Conservation (phyloP, 768 basidiomycete species). For the Pseudohyphozyma bogoriensis region DNA sequence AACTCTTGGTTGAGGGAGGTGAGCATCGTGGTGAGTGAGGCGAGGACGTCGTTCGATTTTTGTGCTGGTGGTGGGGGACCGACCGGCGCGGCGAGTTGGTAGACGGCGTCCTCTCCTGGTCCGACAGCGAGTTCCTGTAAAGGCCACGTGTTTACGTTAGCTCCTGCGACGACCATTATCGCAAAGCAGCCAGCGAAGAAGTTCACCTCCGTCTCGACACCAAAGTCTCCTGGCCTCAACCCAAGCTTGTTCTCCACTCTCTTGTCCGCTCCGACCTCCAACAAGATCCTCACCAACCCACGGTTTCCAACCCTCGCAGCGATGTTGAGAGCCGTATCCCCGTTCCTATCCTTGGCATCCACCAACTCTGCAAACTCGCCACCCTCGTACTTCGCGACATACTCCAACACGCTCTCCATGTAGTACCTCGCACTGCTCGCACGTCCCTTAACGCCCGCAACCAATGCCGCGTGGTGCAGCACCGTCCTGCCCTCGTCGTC, state of each 20-base stretch:
- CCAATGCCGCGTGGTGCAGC: constrained; percentile 78
- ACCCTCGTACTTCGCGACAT: constrained; percentile 59
- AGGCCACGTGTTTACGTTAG: constrained; percentile 32
- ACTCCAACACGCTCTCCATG: constrained; percentile 66
- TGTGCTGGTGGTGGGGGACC: constrained; percentile 47
- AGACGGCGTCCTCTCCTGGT: constrained; percentile 59
- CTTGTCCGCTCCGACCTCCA: constrained; percentile 89
- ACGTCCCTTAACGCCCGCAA: constrained; percentile 85
- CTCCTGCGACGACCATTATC: too few relatives aligned
- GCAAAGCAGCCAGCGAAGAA: neutral
- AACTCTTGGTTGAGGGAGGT: constrained; percentile 69
- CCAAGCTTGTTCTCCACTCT: constrained; percentile 84
- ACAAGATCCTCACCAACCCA: constrained; percentile 67
- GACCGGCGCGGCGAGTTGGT: constrained; percentile 17
- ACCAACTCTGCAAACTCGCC: constrained; percentile 64
- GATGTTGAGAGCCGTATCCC: constrained; percentile 91
- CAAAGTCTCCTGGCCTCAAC: constrained; percentile 85
- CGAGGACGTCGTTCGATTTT: constrained; percentile 75
- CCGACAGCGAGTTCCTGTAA: constrained; percentile 66
- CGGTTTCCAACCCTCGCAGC: constrained; percentile 87
- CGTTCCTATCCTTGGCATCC: constrained; percentile 86
- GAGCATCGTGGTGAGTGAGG: constrained; percentile 80
- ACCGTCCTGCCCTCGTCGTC: constrained; percentile 78
- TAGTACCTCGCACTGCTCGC: constrained; percentile 78
- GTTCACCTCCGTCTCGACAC: constrained; percentile 48